phyloP scores from a whole-genome alignment of 805 yeast genomes.

The Schizosaccharomyces osmophilus region DNA sequence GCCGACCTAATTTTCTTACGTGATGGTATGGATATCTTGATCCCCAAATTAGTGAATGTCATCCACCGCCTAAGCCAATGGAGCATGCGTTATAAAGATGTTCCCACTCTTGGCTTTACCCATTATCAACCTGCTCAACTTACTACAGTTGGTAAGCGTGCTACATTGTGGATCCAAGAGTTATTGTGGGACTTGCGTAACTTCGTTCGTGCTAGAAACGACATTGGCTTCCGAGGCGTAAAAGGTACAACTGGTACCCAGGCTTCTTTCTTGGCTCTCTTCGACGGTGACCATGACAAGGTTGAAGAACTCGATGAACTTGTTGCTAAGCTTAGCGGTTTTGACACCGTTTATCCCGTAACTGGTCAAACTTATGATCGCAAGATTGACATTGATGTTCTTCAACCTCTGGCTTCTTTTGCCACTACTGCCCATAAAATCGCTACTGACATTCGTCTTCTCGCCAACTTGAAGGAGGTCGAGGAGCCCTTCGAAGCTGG shows the following conservation, averaged over 20 bases:
- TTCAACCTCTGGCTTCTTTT: slow-evolving; percentile 77
- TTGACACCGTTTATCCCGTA: slow-evolving; percentile 84
- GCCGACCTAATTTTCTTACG: slow-evolving; percentile 91
- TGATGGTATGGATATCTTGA: slow-evolving; percentile 79
- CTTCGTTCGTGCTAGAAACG: slow-evolving; percentile 85
- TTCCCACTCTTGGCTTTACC: slow-evolving; percentile 96
- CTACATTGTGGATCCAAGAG: slow-evolving; percentile 93
- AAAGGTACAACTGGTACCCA: slow-evolving; percentile 99
- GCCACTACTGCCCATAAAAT: slow-evolving; percentile 94
- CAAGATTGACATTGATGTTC: slow-evolving; percentile 84
- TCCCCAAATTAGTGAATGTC: slow-evolving; percentile 88
- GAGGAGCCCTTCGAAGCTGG: slow-evolving; percentile 97
- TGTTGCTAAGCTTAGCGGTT: slow-evolving; percentile 80
- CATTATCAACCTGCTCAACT: slow-evolving; percentile 99
- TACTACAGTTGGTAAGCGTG: slow-evolving; percentile 95
- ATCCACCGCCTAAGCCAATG: slow-evolving; percentile 72
- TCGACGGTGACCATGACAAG: slow-evolving; percentile 91
- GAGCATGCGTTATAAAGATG: slow-evolving; percentile 76
- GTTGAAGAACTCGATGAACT: slow-evolving; percentile 80
- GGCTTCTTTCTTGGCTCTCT: slow-evolving; percentile 80
- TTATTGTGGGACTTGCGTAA: slow-evolving; percentile 93
- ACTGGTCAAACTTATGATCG: slow-evolving; percentile 98
- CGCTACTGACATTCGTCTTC: slow-evolving; percentile 86
- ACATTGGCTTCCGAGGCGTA: slow-evolving; percentile 88
- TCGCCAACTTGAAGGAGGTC: slow-evolving; percentile 88